Evolutionary conservation across 257 asterid genomes (phyloP), one percentile per base, ranked within the genome.

Genomic region (Lycium ferocissimum): DNA sequence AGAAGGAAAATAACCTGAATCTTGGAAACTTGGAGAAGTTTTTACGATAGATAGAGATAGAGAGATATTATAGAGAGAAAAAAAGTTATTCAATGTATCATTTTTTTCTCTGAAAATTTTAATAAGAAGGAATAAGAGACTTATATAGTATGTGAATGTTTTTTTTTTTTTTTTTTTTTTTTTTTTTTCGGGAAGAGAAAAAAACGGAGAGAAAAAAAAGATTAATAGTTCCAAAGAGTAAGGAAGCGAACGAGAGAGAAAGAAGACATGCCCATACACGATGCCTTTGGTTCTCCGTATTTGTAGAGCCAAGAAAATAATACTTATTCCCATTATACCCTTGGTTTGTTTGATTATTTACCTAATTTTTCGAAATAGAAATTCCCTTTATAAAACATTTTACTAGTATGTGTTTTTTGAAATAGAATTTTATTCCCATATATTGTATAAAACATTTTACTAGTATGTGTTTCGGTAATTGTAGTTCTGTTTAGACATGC

Each of bases 1-100:
- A 81, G 3, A 38, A 26, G 69, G 71, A 49, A 18, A 90, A 3
- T 40, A 40, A 89, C 88, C 80, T 87, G 85, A 85, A 57, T 51
- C 43, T 83, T 83, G 83, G 26, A 75, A 76, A 4, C 72, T 78
- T 84, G 82, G 86, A 45, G 61, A 38, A 83, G 83, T 84, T 82
- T 65, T 1, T 65, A 6, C 18, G 11, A 18, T 58, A 58, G 6
- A 58, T 6, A 18, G 1, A 15, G 20, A 57, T 1, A 57, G 13
- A 73, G 26, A 58, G 37, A 3, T 37, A 72, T 18, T 43, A 43
- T 18, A 45, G 57, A 72, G 35, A 72, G 45, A n/a, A 22, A 73
- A 80, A 73, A 22, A 69, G 2, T 4, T 2, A 20, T 47, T 5
- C 11, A 13, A 6, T 51, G 22, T 6, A 76, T 76, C 82, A 26